Evolutionary conservation across 177 flowering plant species (phyloP).

Genomic region (Vitis hybrid): DNA sequence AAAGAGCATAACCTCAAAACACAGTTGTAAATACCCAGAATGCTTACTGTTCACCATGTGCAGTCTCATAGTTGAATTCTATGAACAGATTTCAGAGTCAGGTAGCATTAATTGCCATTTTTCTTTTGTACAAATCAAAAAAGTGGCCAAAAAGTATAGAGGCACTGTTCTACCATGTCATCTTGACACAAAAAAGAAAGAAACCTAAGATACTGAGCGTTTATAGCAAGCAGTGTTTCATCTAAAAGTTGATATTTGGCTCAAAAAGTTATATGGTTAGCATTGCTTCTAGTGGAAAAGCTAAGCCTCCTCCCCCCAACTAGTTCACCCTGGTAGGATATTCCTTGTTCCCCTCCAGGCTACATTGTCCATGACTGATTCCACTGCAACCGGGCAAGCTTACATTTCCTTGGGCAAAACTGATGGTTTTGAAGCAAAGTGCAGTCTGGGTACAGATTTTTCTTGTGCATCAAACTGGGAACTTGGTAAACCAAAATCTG

Average conservation of each 20-base stretch:
- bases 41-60: too few relatives aligned
- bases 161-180: not conserved
- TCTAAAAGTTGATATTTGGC: not conserved
- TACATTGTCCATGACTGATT: constrained; percentile 10
- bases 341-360: constrained; percentile 8
- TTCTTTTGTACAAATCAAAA: too few relatives aligned
- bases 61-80: too few relatives aligned
- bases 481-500: constrained; percentile 21
- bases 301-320: constrained; percentile 1
- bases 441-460: constrained; percentile 8
- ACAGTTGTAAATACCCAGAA: too few relatives aligned
- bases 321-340: constrained; percentile 6
- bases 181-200: not conserved
- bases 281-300: constrained; percentile 4
- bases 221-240: not conserved
- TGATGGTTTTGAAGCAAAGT: not conserved
- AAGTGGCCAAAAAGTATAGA: not conserved
- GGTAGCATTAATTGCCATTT: too few relatives aligned
- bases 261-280: not conserved
- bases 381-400: constrained; percentile 21
- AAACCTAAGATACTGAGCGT: too few relatives aligned
- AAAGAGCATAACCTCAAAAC: too few relatives aligned
- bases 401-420: constrained; percentile 10
- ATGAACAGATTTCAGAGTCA: too few relatives aligned
- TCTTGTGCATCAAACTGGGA: constrained; percentile 14